These are phyloP conservation scores for Chrysanthemum makinoi DNA, from an alignment of 129 eudicot genomes.

Conservation along the genomic window DNA sequence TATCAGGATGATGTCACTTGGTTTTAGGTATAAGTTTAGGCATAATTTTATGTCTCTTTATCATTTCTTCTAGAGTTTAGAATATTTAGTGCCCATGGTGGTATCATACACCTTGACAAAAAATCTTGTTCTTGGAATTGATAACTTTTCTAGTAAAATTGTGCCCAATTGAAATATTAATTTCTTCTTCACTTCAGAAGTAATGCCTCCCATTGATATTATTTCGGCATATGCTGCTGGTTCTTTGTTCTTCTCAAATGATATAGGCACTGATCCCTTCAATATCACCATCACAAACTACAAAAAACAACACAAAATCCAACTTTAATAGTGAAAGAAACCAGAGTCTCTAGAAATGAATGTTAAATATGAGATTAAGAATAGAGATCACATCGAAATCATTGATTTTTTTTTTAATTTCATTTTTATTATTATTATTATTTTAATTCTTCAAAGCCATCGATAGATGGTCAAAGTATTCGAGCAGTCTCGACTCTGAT, in stretches of 20 bases:
- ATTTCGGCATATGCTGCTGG: slow-evolving; percentile 81
- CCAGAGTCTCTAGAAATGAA: neutral
- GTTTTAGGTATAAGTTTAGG: no score
- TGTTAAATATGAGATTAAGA: neutral
- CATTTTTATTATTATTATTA: no score
- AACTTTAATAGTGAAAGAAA: neutral
- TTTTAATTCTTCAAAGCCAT: no score
- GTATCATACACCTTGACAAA: slow-evolving; percentile 68
- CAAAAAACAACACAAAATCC: neutral
- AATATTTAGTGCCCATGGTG: slow-evolving; percentile 36
- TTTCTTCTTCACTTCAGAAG: slow-evolving; percentile 52
- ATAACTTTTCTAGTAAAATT: slow-evolving; percentile 48
- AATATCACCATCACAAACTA: slow-evolving; percentile 87
- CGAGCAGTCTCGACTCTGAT: no score
- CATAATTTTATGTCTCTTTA: no score
- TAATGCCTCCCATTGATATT: slow-evolving; percentile 74
- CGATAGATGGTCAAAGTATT: neutral
- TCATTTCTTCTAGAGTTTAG: slow-evolving; percentile 26
- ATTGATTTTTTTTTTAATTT: no score
- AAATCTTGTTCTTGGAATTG: slow-evolving; percentile 68
- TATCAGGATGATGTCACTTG: no score
- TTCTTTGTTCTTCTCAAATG: slow-evolving; percentile 81
- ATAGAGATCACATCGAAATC: no score
- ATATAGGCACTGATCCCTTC: slow-evolving; percentile 65
- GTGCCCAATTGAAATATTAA: slow-evolving; percentile 61